phyloP scores from a whole-genome alignment of 768 basidiomycete species.

The Mycena indigotica region DNA sequence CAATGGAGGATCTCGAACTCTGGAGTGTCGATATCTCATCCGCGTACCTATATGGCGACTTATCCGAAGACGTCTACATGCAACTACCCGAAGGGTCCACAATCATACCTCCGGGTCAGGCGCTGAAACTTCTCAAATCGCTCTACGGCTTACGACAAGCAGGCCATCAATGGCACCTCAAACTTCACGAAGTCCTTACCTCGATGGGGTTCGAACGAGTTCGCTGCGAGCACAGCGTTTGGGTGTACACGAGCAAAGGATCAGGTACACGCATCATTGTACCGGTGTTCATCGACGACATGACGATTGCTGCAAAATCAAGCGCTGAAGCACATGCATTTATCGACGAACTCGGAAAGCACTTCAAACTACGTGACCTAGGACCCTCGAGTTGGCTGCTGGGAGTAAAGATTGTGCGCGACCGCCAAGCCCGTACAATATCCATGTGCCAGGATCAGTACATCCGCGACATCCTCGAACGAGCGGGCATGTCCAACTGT shows the following conservation, averaged over 20 bases:
- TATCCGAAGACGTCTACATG: conserved; percentile 33
- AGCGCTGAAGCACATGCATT: conserved; percentile 14
- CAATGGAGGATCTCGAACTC: conserved; percentile 30
- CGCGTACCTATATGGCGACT: conserved; percentile 30
- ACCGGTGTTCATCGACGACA: conserved; percentile 32
- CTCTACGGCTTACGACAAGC: conserved; percentile 40
- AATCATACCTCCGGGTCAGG: background rate
- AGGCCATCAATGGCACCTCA: conserved; percentile 30
- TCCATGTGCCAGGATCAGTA: conserved; percentile 32
- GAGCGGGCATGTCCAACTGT: conserved; percentile 20
- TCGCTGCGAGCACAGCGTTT: background rate
- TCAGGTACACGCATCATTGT: background rate
- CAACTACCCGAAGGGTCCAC: conserved; percentile 25
- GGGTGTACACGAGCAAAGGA: conserved; percentile 13
- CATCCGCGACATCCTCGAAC: conserved; percentile 27
- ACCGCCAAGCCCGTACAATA: conserved; percentile 18
- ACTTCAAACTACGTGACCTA: conserved; percentile 36
- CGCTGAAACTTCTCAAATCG: conserved; percentile 17
- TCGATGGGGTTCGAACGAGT: conserved; percentile 8
- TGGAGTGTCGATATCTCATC: conserved; percentile 30
- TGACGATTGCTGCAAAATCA: conserved; percentile 27
- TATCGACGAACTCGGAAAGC: conserved; percentile 25
- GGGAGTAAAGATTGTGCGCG: conserved; percentile 32
- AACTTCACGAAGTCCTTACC: conserved; percentile 22
- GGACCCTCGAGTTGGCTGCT: conserved; percentile 32